Conservation (phyloP, 768 basidiomycete species). For the Galerina marginata region DNA sequence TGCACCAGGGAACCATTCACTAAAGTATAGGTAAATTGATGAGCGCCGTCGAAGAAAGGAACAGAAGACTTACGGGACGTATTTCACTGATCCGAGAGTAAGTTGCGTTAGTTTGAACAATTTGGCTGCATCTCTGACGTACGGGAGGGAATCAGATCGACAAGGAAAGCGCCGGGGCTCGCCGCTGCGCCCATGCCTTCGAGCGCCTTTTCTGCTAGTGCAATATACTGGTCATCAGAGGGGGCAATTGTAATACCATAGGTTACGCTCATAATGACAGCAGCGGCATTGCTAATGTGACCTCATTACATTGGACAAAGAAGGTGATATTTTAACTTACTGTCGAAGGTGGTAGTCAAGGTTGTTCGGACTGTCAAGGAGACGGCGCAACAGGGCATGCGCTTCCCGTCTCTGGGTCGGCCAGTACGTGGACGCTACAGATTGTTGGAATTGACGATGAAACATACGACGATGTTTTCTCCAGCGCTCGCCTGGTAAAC, state of each 20-base stretch:
- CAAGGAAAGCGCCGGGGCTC: conserved; percentile 58
- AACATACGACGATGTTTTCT: conserved; percentile 58
- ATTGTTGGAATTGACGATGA: conserved; percentile 54
- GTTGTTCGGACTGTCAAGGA: conserved; percentile 47
- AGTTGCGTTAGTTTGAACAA: conserved; percentile 17
- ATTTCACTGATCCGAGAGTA: conserved; percentile 42
- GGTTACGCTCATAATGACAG: conserved; percentile 57
- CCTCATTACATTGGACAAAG: not conserved
- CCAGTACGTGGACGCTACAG: conserved; percentile 45
- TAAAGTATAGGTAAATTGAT: conserved; percentile 15
- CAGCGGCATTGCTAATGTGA: conserved; percentile 48
- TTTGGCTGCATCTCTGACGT: conserved; percentile 29
- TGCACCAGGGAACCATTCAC: conserved; percentile 57
- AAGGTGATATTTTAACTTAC: conserved; percentile 34
- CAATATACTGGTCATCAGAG: conserved; percentile 51
- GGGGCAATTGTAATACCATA: conserved; percentile 54
- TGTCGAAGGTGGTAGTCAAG: conserved; percentile 55
- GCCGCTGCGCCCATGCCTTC: conserved; percentile 56
- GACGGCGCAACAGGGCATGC: conserved; percentile 47
- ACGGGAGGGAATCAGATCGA: conserved; percentile 36
- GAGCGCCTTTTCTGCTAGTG: conserved; percentile 55
- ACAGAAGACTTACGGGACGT: conserved; percentile 45
- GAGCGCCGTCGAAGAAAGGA: not conserved
- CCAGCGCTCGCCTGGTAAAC: conserved; percentile 51
- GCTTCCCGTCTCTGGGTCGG: conserved; percentile 51